Conservation (phyloP, 2,329 filamentous ascomycete species). For the Cadophora gregata region DNA sequence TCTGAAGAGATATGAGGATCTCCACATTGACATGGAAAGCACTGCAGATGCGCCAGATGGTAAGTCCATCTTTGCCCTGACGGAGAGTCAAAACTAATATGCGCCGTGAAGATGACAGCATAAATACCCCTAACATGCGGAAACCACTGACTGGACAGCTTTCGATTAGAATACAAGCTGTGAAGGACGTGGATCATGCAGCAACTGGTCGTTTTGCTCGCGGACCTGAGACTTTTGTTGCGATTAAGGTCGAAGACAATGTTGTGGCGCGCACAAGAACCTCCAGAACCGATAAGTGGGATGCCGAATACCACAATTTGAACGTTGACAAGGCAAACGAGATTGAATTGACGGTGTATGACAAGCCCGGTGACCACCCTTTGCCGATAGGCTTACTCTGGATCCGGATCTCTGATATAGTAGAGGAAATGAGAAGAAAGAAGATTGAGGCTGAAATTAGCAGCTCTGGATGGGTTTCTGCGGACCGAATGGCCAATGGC, state of each 20-base stretch:
- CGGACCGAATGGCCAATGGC: slow-evolving; percentile 85
- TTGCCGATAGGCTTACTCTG: slow-evolving; percentile 94
- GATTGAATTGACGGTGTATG: slow-evolving; percentile 96
- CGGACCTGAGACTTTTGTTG: slow-evolving; percentile 92
- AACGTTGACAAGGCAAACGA: slow-evolving; percentile 99
- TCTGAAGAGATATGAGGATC: slow-evolving; percentile 93
- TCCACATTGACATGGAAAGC: slow-evolving; percentile 90
- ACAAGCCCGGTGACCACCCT: slow-evolving; percentile 89
- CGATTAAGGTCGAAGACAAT: slow-evolving; percentile 95
- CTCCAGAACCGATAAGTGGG: slow-evolving; percentile 88
- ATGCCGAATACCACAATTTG: slow-evolving; percentile 87
- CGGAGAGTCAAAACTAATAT: slow-evolving; percentile 22
- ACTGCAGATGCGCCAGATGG: slow-evolving; percentile 79
- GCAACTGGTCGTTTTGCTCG: slow-evolving; percentile 83
- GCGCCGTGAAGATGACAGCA: slow-evolving; percentile 77
- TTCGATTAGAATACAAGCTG: slow-evolving; percentile 82
- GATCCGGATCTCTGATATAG: slow-evolving; percentile 96
- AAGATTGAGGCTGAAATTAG: slow-evolving; percentile 97
- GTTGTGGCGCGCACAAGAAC: slow-evolving; percentile 87
- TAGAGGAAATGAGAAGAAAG: slow-evolving; percentile 96
- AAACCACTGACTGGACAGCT: slow-evolving; percentile 95
- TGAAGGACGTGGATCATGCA: slow-evolving; percentile 94
- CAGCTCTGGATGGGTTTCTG: slow-evolving; percentile 94
- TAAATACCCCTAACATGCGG: slow-evolving; percentile 92
- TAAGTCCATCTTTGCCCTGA: slow-evolving; percentile 51